Evolutionary conservation across 1,284 basidiomycete genomes (phyloP).

Genomic region (Pyrrhoderma lamaoense): DNA sequence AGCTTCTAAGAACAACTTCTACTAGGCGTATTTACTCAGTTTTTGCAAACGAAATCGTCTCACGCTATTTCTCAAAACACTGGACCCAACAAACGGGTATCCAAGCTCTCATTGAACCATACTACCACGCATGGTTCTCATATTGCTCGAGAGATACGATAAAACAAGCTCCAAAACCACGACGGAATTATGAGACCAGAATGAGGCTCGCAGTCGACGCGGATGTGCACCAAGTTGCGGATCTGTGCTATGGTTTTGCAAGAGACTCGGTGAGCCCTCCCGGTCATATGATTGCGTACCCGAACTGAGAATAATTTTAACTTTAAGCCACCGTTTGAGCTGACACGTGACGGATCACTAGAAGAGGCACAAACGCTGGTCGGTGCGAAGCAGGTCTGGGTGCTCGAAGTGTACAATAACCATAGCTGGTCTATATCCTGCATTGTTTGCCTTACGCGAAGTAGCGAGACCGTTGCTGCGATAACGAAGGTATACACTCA

Average conservation of each 20-base stretch:
- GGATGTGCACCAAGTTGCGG: slow-evolving; percentile 39
- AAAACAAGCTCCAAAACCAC: slow-evolving; percentile 20
- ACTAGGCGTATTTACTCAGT: slow-evolving; percentile 52
- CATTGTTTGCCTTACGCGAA: slow-evolving; percentile 57
- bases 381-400: slow-evolving; percentile 46
- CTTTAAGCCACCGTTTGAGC: slow-evolving; percentile 47
- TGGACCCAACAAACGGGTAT: slow-evolving; percentile 44
- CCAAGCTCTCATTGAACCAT: slow-evolving; percentile 33
- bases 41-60: slow-evolving; percentile 48
- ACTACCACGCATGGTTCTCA: slow-evolving; percentile 56
- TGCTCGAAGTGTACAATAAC: slow-evolving; percentile 34
- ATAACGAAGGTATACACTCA: slow-evolving; percentile 64
- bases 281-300: slow-evolving; percentile 3
- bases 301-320: not conserved
- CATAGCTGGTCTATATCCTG: slow-evolving; percentile 41
- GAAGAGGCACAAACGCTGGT: slow-evolving; percentile 49
- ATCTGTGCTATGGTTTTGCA: slow-evolving; percentile 51
- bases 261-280: slow-evolving; percentile 41
- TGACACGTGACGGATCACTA: slow-evolving; percentile 35
- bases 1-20: not conserved
- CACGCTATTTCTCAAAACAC: slow-evolving; percentile 37
- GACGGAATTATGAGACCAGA: slow-evolving; percentile 27
- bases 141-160: slow-evolving; percentile 45
- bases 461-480: slow-evolving; percentile 41
- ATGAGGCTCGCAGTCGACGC: slow-evolving; percentile 36